These are phyloP conservation scores for Aspergillus sclerotialis DNA, from an alignment of 2,329 filamentous ascomycete species.

Conservation along the genomic window DNA sequence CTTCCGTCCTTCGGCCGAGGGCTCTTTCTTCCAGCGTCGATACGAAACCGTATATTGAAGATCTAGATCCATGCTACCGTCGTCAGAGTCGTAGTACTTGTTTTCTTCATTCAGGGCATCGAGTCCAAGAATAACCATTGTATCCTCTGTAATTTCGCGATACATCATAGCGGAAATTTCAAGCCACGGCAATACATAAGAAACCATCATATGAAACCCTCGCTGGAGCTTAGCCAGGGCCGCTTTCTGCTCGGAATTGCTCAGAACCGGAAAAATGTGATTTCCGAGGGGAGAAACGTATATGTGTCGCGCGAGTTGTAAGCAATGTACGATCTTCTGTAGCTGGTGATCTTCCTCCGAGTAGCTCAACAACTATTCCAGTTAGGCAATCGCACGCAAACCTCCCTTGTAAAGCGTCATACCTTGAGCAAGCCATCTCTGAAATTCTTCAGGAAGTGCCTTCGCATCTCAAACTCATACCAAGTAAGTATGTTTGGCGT, in stretches of 20 bases:
- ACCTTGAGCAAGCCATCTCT: conserved; percentile 27
- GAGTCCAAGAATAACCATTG: conserved; percentile 36
- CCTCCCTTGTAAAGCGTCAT: too few relatives aligned
- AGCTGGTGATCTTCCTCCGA: conserved; percentile 19
- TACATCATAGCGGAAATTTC: conserved; percentile 38
- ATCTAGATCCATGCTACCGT: conserved; percentile 34
- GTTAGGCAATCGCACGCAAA: background rate
- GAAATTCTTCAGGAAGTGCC: conserved; percentile 37
- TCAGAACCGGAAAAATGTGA: conserved; percentile 24
- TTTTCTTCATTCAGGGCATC: conserved; percentile 20
- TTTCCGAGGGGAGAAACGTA: conserved; percentile 32
- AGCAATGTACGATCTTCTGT: conserved; percentile 25
- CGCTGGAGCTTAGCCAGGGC: conserved; percentile 32
- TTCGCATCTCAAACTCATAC: conserved; percentile 37
- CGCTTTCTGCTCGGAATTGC: conserved; percentile 18
- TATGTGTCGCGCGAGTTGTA: conserved; percentile 29
- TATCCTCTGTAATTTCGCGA: conserved; percentile 38
- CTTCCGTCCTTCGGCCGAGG: conserved; percentile 18
- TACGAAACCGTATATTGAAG: conserved; percentile 30
- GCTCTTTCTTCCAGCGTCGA: conserved; percentile 27
- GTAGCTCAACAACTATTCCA: conserved; percentile 20
- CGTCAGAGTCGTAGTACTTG: conserved; percentile 12
- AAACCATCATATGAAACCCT: conserved; percentile 41
- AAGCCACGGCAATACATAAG: conserved; percentile 39
- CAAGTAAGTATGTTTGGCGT: conserved; percentile 31